Base-by-base conservation (phyloP, 805 yeast genomes). In the Suhomyces emberorum region DNA sequence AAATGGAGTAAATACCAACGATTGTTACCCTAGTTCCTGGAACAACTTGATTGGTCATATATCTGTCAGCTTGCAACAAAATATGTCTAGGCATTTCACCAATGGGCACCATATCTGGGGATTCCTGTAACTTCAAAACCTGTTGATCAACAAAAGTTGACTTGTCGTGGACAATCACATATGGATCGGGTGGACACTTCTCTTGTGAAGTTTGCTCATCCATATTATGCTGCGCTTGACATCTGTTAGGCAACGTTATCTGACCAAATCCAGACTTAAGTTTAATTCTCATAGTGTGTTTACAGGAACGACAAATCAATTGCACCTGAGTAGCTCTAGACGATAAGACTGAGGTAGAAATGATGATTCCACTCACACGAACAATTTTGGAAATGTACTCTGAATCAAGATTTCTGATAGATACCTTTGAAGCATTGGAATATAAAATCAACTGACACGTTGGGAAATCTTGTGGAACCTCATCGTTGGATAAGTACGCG, bases 81-180 rank as follows among this genome's bases (percentile, higher is more conserved):
- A 93, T 82, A 53, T 93, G 95, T 49, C 99, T 78, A 7, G 99
- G 99, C 88, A 93, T 83, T 65, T 93, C 99, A 48, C 99, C 98
- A 19, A 93, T 95, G 1, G 98, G 99, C 2, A 93, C 97, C 82
- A 86, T 86, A 59, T 93, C 99, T 9, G 98, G 97, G n/a, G 93
- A 74, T 59, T 93, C 98, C 61, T 93, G 99, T 38, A 93, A 71
- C 59, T 93, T 93, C 52, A 93, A 72, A 20, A 83, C 80, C 63
- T 93, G 99, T 58, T 95, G 98, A 63, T 93, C 98, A 36, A 93
- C 82, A 59, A 89, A 93, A n/a, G 77, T 69, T 2, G 96, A 88
- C 54, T 87, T 85, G 57, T 93, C 98, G 62, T 93, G 98, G 20
- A 87, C 88, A 42, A 93, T 85, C 24, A 86, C 76, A 52, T 88